Percentiles rank a stretch among this genome's conserved stretches.
Conservation (phyloP, 345 rosid genomes). For the Toxicodendron radicans region DNA sequence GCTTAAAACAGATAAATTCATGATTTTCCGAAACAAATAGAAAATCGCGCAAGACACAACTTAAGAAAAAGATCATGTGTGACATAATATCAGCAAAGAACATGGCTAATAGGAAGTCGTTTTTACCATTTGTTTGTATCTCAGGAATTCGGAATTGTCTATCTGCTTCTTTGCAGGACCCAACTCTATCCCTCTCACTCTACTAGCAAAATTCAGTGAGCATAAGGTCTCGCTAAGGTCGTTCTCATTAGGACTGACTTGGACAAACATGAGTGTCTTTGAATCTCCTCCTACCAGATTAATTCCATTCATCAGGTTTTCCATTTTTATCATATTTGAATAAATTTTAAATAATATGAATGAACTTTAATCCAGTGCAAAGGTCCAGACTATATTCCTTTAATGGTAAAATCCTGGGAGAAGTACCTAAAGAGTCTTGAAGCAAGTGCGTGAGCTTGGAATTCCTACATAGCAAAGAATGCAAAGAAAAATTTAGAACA, state of each 20-base stretch:
- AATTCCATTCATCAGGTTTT: slow-evolving; percentile 20
- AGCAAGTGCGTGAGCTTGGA: slow-evolving; percentile 98
- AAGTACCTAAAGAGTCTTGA: slow-evolving; percentile 88
- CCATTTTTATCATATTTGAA: neutral
- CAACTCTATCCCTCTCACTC: slow-evolving; percentile 94
- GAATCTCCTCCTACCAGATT: slow-evolving; percentile 85
- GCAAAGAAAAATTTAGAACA: neutral
- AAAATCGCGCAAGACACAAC: neutral
- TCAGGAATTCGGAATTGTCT: slow-evolving; percentile 72
- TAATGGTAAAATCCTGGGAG: neutral
- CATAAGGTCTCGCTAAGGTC: slow-evolving; percentile 84
- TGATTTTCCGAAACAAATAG: neutral
- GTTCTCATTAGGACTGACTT: slow-evolving; percentile 87
- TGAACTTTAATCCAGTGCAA: neutral
- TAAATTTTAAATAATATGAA: neutral
- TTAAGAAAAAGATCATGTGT: neutral
- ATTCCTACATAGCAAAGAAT: slow-evolving; percentile 59
- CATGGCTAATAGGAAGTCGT: neutral
- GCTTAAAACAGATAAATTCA: slow-evolving; percentile 30
- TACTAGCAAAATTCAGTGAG: slow-evolving; percentile 93
- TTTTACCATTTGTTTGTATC: slow-evolving; percentile 82
- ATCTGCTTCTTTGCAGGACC: slow-evolving; percentile 88
- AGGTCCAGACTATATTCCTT: neutral
- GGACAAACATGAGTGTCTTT: slow-evolving; percentile 94
- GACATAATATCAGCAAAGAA: neutral